Percentiles rank a stretch among this genome's conserved stretches.
phyloP scores from a whole-genome alignment of 768 basidiomycete species.

The Cystobasidium onofrii region DNA sequence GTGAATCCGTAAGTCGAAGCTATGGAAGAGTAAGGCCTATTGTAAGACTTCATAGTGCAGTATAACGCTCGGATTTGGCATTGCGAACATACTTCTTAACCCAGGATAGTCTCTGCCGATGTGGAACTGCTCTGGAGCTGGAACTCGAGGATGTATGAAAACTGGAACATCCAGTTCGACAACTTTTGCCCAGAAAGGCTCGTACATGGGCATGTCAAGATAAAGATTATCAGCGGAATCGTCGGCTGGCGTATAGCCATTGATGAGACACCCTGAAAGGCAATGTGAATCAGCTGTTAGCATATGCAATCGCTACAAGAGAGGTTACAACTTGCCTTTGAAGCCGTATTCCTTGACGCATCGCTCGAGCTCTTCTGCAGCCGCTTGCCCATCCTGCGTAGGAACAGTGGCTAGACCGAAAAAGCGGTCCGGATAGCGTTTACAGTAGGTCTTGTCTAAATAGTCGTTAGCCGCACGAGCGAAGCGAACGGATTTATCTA shows the following conservation, averaged over 20 bases:
- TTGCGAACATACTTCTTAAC: neutral
- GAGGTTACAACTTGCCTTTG: neutral
- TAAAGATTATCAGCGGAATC: neutral
- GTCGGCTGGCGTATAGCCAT: neutral
- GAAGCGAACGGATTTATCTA: neutral
- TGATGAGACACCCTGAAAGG: neutral
- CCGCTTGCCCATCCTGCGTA: neutral
- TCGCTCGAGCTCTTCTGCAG: neutral
- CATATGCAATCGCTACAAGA: too few relatives aligned
- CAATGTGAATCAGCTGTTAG: neutral
- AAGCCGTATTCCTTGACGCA: neutral
- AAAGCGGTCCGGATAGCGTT: neutral
- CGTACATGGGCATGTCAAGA: conserved; percentile 7
- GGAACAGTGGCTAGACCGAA: neutral
- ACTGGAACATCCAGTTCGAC: conserved; percentile 4
- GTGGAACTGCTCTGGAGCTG: neutral
- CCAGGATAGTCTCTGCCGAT: neutral
- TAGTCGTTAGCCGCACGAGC: neutral
- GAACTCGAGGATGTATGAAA: neutral
- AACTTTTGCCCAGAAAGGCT: neutral
- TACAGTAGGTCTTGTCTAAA: neutral
- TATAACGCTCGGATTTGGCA: neutral
- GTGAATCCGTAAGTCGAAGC: neutral
- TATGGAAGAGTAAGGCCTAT: neutral
- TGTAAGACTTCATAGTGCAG: neutral